phyloP scores from a whole-genome alignment of 2,329 filamentous ascomycete species.

The Huntiella omanensis region DNA sequence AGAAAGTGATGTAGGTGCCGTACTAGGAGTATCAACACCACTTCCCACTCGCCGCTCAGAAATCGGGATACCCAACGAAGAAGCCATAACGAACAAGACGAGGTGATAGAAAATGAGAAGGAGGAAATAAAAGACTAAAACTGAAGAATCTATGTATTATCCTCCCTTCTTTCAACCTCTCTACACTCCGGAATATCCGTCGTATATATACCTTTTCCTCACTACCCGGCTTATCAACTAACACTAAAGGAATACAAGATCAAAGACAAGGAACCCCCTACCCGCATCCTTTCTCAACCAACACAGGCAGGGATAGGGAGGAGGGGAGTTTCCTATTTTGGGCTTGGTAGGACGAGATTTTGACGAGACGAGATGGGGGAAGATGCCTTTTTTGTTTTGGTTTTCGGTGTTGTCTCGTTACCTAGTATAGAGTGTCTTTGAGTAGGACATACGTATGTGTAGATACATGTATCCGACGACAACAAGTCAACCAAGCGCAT shows the following conservation, averaged over 20 bases:
- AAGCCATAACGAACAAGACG: background rate
- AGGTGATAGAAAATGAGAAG: background rate
- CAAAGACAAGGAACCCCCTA: background rate
- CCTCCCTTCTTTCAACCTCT: too few relatives aligned
- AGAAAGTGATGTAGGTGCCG: background rate
- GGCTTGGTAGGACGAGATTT: background rate
- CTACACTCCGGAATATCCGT: too few relatives aligned
- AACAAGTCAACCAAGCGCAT: too few relatives aligned
- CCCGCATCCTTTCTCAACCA: too few relatives aligned
- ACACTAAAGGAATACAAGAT: background rate
- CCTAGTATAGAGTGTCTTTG: too few relatives aligned
- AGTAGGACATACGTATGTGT: too few relatives aligned
- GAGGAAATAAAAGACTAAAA: background rate
- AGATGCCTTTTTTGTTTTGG: too few relatives aligned
- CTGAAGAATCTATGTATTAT: background rate
- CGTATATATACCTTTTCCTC: too few relatives aligned
- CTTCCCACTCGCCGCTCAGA: background rate
- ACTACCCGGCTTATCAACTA: background rate
- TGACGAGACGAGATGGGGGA: background rate
- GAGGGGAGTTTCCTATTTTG: background rate
- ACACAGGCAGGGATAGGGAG: too few relatives aligned
- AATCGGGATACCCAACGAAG: background rate
- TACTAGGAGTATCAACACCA: background rate
- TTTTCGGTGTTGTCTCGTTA: too few relatives aligned
- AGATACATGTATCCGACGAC: too few relatives aligned